These are phyloP conservation scores for Lenwebbia sp. DNA, from an alignment of 345 rosid genomes.

Conservation along the genomic window DNA sequence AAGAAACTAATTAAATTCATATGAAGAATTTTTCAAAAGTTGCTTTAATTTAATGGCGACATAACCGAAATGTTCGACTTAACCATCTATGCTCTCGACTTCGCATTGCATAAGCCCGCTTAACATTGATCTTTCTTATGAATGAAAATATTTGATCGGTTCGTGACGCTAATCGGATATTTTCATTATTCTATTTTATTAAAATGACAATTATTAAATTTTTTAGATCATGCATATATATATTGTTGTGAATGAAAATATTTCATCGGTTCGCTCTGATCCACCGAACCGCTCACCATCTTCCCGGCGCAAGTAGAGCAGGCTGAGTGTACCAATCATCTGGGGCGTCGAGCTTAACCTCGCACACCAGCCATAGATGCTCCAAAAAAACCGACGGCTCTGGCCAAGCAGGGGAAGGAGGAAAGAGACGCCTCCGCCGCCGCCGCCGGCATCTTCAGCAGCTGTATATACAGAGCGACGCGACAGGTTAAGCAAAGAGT, in stretches of 20 bases:
- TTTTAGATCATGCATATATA: not conserved
- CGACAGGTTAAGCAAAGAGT: not conserved
- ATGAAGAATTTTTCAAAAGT: not conserved
- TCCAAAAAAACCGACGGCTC: constrained; percentile 11
- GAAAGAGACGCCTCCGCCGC: constrained; percentile 9
- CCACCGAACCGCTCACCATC: constrained; percentile 44
- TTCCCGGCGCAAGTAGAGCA: constrained; percentile 69
- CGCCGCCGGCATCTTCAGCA: constrained; percentile 32
- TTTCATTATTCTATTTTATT: not conserved
- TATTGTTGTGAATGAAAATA: too few relatives aligned
- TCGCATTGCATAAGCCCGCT: accelerated
- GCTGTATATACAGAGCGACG: not conserved
- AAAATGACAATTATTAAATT: accelerated
- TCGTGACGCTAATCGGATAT: accelerated
- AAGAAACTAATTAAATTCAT: not conserved
- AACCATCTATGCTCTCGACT: not conserved
- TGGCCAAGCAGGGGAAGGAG: constrained; percentile 32
- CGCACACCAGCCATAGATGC: constrained; percentile 51
- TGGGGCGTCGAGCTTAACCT: constrained; percentile 48
- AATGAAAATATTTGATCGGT: too few relatives aligned
- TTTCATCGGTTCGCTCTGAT: constrained; percentile 11
- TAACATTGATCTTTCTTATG: not conserved
- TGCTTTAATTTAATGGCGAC: too few relatives aligned
- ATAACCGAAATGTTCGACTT: not conserved
- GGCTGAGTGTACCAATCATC: constrained; percentile 56